These are phyloP conservation scores for Meyerozyma elateridarum DNA, from an alignment of 1,139 yeast species.

Conservation along the genomic window DNA sequence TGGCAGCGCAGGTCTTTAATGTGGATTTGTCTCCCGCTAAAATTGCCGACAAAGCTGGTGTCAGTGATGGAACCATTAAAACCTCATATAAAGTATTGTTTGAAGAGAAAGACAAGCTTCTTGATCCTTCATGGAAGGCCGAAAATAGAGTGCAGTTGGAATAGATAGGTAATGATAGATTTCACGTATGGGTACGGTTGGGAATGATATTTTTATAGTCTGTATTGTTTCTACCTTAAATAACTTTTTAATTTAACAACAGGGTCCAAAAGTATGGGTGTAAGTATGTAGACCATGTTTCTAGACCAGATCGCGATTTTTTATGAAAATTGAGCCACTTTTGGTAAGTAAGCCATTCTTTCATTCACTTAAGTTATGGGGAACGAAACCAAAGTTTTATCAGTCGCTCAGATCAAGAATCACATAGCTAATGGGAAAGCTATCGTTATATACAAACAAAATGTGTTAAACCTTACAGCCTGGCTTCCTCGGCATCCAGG, in stretches of 20 bases:
- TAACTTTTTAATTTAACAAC: too few relatives aligned
- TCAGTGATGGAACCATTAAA: constrained; percentile 94
- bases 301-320: too few relatives aligned
- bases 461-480: constrained; percentile 58
- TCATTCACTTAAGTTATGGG: too few relatives aligned
- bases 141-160: constrained; percentile 64
- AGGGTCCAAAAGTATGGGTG: too few relatives aligned
- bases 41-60: constrained; percentile 94
- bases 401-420: constrained; percentile 27
- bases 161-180: too few relatives aligned
- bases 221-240: too few relatives aligned
- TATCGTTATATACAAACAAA: constrained; percentile 58
- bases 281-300: too few relatives aligned
- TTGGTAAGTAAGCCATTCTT: too few relatives aligned
- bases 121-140: constrained; percentile 78
- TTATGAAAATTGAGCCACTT: too few relatives aligned
- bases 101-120: constrained; percentile 66
- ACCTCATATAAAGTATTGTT: constrained; percentile 83
- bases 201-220: too few relatives aligned
- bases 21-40: constrained; percentile 65
- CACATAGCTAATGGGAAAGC: constrained; percentile 65
- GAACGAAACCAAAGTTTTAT: constrained; percentile 8
- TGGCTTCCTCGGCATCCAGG: constrained; percentile 85
- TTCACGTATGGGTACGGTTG: too few relatives aligned
- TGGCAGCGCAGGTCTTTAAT: constrained; percentile 83